Conservation (phyloP, 495 filamentous ascomycete genomes). For the Tetracladium setigerum region DNA sequence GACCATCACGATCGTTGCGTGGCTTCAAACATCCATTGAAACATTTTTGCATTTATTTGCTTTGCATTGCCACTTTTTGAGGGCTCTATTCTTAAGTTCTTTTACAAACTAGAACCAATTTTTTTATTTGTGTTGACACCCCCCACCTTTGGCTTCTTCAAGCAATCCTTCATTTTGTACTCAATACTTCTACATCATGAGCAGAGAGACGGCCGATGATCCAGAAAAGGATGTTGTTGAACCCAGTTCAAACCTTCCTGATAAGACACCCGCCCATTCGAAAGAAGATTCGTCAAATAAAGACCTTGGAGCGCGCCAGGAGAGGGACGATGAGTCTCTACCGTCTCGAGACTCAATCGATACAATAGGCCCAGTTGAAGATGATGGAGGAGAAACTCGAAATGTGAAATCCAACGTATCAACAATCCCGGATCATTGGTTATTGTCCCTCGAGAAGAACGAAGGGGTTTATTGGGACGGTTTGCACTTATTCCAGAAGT, state of each 20-base stretch:
- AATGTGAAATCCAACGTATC: slow-evolving; percentile 26
- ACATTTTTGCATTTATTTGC: no score
- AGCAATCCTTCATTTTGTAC: no score
- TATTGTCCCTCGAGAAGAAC: slow-evolving; percentile 55
- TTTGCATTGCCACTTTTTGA: no score
- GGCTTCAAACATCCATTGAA: no score
- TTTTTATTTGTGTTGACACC: no score
- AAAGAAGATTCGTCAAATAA: no score
- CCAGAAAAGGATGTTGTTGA: slow-evolving; percentile 13
- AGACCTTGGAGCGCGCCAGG: neutral
- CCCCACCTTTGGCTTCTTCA: no score
- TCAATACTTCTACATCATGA: no score
- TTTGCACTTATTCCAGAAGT: slow-evolving; percentile 79
- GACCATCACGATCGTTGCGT: no score
- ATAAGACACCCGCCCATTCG: no score
- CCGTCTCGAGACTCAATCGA: slow-evolving; percentile 13
- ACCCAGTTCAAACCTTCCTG: slow-evolving; percentile 2
- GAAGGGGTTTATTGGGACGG: slow-evolving; percentile 68
- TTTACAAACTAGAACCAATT: no score
- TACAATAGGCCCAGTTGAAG: slow-evolving; percentile 8
- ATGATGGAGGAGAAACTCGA: neutral
- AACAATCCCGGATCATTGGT: slow-evolving; percentile 30
- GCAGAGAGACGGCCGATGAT: neutral
- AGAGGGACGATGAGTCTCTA: slow-evolving; percentile 6
- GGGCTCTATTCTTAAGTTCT: no score